Evolutionary conservation across 805 yeast genomes (phyloP), one percentile per base, ranked within the genome.

Genomic region (Kurtzmaniella fragi): DNA sequence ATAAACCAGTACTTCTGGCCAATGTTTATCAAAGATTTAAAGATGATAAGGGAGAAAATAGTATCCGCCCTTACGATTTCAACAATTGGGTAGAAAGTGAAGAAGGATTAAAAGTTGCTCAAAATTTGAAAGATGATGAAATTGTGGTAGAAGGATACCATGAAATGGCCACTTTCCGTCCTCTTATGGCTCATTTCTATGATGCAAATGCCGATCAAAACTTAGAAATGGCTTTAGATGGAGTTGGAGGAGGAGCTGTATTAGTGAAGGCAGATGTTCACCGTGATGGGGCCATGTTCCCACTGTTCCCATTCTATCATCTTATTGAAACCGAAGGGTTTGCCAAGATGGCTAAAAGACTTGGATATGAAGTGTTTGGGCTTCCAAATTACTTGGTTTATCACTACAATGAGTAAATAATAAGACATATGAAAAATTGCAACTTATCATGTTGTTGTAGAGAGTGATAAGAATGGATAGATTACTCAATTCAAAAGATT

Each of bases 201-300:
- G 84, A 84, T 52, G 64, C 80, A 4, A 65, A 70, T 6, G 93
- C 84, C 20, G 82, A 80, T 41, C 43, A 55, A 10, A 70, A 73
- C 47, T 74, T 80, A 3, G 91, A 82, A 56, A 83, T 93, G 85
- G 78, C 77, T 34, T 72, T 93, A 43, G 98, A 93, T 60, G 99
- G 99, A 59, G 98, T 93, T 42, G 99, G 99, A 39, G 98, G 97
- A 46, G 95, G 97, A 16, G 95, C 97, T 32, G 81, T 95, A 26
- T 61, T 93, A 64, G 99, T 93, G 25, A 88, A 91, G 57, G 95
- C 97, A 9, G 97, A 90, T 50, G 99, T 93, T 39, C 99, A 93
- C 64, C 77, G 99, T 59, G 99, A 93, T 61, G 99, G 99, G 37
- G 98, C 98, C 40, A 91, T 93, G 97, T 93, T 93, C 78, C 99